A percentile compares a stretch with the other conserved stretches of the same genome.
Conservation (phyloP, 495 filamentous ascomycete species). For the Copromyces sp. region DNA sequence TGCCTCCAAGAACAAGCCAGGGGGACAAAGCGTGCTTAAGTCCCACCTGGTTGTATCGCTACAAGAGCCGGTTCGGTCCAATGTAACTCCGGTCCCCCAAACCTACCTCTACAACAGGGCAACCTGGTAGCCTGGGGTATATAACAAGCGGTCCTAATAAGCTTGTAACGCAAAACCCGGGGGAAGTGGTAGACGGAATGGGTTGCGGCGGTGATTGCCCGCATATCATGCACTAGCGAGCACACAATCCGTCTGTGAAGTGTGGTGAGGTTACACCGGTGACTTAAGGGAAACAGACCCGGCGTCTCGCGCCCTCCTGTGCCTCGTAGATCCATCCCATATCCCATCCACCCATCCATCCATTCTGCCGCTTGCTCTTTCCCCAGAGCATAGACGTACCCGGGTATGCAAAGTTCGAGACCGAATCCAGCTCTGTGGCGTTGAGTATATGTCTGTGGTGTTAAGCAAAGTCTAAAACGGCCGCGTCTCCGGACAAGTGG, state of each 20-base stretch:
- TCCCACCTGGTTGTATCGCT: neutral
- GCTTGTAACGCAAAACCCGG: neutral
- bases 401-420: neutral
- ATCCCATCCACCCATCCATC: neutral
- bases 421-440: neutral
- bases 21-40: neutral
- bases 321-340: neutral
- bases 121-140: neutral
- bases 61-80: neutral
- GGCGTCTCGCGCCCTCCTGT: neutral
- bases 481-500: neutral
- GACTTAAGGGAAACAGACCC: neutral
- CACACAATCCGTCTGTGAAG: neutral
- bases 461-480: neutral
- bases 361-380: neutral
- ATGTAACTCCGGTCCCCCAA: neutral
- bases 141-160: neutral
- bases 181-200: neutral
- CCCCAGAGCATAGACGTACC: neutral
- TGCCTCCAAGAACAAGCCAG: neutral
- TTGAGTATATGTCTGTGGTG: neutral
- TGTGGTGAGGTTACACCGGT: neutral
- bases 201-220: neutral
- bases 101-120: neutral
- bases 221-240: neutral